These are phyloP conservation scores for Cladorrhinum sp. DNA, from an alignment of 2,329 filamentous ascomycete genomes.

Conservation along the genomic window DNA sequence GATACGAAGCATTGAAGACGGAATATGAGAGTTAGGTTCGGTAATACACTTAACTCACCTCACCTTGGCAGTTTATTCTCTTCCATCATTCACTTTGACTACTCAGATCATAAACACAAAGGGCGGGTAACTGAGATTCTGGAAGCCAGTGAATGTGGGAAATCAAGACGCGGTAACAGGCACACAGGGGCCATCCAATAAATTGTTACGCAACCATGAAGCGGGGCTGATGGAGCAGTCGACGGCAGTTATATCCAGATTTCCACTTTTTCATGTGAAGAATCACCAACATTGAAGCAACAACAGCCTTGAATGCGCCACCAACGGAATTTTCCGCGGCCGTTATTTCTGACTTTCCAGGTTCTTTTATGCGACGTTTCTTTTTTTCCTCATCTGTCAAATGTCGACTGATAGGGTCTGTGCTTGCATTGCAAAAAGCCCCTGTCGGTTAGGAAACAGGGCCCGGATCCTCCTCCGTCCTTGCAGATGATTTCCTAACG, in stretches of 20 bases:
- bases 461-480: conserved; percentile 5
- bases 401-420: conserved; percentile 12
- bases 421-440: conserved; percentile 13
- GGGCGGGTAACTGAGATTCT: too few relatives aligned
- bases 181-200: background rate
- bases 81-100: too few relatives aligned
- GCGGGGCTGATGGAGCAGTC: background rate
- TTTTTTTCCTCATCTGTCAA: background rate
- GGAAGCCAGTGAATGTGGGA: too few relatives aligned
- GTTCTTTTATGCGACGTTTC: conserved; percentile 8
- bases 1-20: too few relatives aligned
- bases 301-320: background rate
- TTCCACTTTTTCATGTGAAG: background rate
- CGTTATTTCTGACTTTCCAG: background rate
- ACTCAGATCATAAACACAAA: too few relatives aligned
- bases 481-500: background rate
- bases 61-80: too few relatives aligned
- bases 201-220: conserved; percentile 4
- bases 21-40: too few relatives aligned
- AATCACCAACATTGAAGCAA: too few relatives aligned
- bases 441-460: conserved; percentile 3
- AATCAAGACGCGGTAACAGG: conserved; percentile 4
- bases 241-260: background rate
- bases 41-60: too few relatives aligned
- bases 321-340: background rate